phyloP scores from a whole-genome alignment of 2,329 filamentous ascomycete genomes.

The Chrysoporthe austroafricana region DNA sequence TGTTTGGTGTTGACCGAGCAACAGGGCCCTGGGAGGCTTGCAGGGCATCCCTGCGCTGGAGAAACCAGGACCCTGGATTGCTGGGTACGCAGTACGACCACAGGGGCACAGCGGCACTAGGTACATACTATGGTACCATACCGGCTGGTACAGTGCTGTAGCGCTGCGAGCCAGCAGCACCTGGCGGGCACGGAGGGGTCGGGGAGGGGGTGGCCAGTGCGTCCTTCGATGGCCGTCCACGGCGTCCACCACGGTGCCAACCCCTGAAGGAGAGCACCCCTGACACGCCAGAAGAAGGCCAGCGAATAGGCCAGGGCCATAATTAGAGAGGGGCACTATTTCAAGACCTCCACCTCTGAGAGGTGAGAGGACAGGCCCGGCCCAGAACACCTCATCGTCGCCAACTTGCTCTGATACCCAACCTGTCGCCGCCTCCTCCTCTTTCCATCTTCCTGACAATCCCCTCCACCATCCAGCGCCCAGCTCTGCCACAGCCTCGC shows the following conservation, averaged over 20 bases:
- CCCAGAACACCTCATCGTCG: slow-evolving; percentile 27
- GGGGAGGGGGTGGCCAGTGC: slow-evolving; percentile 1
- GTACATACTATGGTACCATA: background rate
- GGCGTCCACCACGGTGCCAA: background rate
- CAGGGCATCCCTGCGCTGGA: slow-evolving; percentile 13
- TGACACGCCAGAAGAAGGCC: slow-evolving; percentile 22
- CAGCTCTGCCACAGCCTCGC: slow-evolving; percentile 3
- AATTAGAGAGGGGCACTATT: slow-evolving; percentile 30
- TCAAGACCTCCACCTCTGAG: slow-evolving; percentile 25
- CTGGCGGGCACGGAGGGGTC: background rate
- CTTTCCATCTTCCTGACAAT: slow-evolving; percentile 30
- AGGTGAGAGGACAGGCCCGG: slow-evolving; percentile 16
- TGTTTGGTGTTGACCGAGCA: slow-evolving; percentile 27
- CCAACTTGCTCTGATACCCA: slow-evolving; percentile 25
- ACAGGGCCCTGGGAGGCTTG: slow-evolving; percentile 3
- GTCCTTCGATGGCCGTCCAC: background rate
- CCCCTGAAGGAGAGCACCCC: slow-evolving; percentile 21
- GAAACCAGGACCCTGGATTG: background rate
- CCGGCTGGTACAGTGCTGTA: no score
- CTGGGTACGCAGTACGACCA: background rate
- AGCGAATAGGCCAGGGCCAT: slow-evolving; percentile 26
- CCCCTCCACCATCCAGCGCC: slow-evolving; percentile 31
- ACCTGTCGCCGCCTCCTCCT: slow-evolving; percentile 23
- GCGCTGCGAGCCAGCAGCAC: no score
- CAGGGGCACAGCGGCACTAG: background rate